These are phyloP conservation scores for Alternaria viburni DNA, from an alignment of 2,329 filamentous ascomycete genomes.

Conservation along the genomic window DNA sequence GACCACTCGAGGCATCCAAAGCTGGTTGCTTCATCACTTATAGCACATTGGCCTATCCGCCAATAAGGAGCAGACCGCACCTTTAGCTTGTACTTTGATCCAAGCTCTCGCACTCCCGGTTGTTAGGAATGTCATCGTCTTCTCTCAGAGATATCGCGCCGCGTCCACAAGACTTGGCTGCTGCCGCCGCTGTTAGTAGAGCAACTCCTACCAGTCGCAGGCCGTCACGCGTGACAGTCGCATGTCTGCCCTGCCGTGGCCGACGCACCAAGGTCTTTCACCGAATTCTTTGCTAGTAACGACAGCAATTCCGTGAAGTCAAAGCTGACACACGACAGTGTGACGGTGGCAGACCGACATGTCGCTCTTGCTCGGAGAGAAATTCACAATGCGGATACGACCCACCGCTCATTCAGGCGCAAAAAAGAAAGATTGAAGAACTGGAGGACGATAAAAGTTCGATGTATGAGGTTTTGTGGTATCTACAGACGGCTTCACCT, in stretches of 20 bases:
- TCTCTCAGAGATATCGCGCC: conserved; percentile 5
- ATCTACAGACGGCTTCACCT: conserved; percentile 17
- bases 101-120: background rate
- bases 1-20: background rate
- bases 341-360: conserved; percentile 11
- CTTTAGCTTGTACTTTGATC: background rate
- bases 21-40: background rate
- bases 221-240: conserved; percentile 4
- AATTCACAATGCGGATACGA: conserved; percentile 6
- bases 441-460: conserved; percentile 13
- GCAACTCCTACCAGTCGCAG: background rate
- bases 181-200: background rate
- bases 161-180: background rate
- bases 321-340: conserved; percentile 6
- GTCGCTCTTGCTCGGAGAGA: conserved; percentile 5
- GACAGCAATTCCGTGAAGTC: background rate
- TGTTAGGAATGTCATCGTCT: background rate
- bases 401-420: conserved; percentile 4
- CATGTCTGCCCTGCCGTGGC: conserved; percentile 8
- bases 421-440: conserved; percentile 13
- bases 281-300: background rate
- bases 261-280: conserved; percentile 11
- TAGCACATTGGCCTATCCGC: background rate
- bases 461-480: conserved; percentile 22
- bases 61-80: background rate